A percentile compares a stretch with the other conserved stretches of the same genome.
Evolutionary conservation across 225 moss, liverwort and hornwort genomes (phyloP).

Genomic region (Takakia lepidozioides): DNA sequence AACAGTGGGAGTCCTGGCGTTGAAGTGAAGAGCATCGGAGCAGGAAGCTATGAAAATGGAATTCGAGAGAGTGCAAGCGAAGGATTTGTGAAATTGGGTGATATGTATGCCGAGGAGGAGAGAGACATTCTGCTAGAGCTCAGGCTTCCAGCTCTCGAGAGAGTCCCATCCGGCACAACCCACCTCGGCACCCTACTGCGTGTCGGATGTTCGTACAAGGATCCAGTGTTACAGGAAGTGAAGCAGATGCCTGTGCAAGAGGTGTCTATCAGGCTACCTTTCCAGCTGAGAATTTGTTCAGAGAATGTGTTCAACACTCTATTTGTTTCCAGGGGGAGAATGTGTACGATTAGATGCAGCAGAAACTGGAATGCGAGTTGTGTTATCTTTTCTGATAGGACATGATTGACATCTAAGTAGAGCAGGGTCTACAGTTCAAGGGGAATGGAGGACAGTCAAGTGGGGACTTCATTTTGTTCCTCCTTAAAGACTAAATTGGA

Average conservation of each 20-base stretch:
- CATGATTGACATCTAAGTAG: too few species aligned
- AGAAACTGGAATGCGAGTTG: too few species aligned
- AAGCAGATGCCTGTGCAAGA: constrained; percentile 5
- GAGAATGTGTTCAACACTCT: too few species aligned
- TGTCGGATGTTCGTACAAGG: constrained; percentile 26
- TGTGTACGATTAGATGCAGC: too few species aligned
- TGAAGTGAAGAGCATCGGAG: constrained; percentile 21
- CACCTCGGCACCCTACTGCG: constrained; percentile 4
- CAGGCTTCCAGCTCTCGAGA: constrained; percentile 14
- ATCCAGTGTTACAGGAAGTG: constrained; percentile 17
- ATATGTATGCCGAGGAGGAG: constrained; percentile 44
- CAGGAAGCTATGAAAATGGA: constrained; percentile 26
- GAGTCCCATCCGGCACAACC: not conserved
- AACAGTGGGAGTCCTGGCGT: constrained; percentile 12
- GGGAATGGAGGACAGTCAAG: too few species aligned
- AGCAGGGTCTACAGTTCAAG: too few species aligned
- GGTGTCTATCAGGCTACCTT: not conserved
- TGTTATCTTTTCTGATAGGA: too few species aligned
- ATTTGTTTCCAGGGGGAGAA: too few species aligned
- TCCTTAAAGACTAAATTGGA: not conserved
- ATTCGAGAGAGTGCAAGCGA: constrained; percentile 11
- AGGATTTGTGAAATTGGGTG: constrained; percentile 30
- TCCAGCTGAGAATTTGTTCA: too few species aligned
- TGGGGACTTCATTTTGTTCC: too few species aligned
- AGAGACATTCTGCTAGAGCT: constrained; percentile 30